phyloP scores from a whole-genome alignment of 2,329 filamentous ascomycete genomes.

The Fusarium longipes region DNA sequence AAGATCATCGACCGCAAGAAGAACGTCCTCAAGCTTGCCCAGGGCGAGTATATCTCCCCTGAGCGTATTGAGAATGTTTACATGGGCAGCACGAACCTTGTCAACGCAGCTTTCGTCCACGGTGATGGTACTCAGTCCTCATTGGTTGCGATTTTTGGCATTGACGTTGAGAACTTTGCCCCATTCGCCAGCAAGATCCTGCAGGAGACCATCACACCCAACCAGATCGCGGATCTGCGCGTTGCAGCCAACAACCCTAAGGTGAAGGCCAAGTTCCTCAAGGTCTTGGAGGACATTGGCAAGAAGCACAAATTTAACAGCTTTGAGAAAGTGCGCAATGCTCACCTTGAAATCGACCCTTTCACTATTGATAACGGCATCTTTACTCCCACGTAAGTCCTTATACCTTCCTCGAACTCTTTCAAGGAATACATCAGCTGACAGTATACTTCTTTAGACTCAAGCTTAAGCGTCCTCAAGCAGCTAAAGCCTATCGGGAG shows the following conservation, averaged over 20 bases:
- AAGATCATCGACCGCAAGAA: slow-evolving; percentile 96
- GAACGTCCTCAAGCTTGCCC: slow-evolving; percentile 98
- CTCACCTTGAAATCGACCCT: slow-evolving; percentile 83
- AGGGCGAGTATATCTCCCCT: slow-evolving; percentile 97
- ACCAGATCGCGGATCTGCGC: slow-evolving; percentile 74
- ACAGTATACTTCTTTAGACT: slow-evolving; percentile 55
- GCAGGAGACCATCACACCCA: slow-evolving; percentile 70
- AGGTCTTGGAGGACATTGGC: slow-evolving; percentile 81
- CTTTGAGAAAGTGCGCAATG: slow-evolving; percentile 84
- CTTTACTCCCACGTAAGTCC: slow-evolving; percentile 84
- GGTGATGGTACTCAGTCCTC: slow-evolving; percentile 85
- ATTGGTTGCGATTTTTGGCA: slow-evolving; percentile 87
- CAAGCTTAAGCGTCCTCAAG: slow-evolving; percentile 70
- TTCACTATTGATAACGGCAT: slow-evolving; percentile 95
- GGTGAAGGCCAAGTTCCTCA: slow-evolving; percentile 79
- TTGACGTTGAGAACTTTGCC: slow-evolving; percentile 87
- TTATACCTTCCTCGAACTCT: neutral
- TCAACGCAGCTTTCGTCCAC: slow-evolving; percentile 88
- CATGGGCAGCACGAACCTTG: slow-evolving; percentile 80
- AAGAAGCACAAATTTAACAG: slow-evolving; percentile 90
- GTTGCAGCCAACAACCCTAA: slow-evolving; percentile 74
- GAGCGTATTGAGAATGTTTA: slow-evolving; percentile 98
- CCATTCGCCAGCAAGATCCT: slow-evolving; percentile 82
- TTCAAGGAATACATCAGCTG: slow-evolving; percentile 4
- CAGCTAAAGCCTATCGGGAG: slow-evolving; percentile 62